phyloP scores from a whole-genome alignment of 2,329 filamentous ascomycete species.

The Talaromyces sp. region DNA sequence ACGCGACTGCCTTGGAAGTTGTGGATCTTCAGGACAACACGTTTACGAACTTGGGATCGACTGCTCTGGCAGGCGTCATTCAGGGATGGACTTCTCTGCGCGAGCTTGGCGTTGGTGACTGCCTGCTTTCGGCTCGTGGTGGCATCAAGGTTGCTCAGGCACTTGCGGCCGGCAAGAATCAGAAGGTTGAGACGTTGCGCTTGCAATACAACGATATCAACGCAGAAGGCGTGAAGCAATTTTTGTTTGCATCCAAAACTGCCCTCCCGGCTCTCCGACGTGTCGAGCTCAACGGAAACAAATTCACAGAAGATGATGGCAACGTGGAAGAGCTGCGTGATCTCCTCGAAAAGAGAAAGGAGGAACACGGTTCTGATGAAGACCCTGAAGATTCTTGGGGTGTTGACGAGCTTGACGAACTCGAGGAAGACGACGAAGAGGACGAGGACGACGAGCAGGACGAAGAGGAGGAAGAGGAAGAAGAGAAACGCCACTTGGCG shows the following conservation, averaged over 20 bases:
- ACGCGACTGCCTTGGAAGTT: slow-evolving; percentile 63
- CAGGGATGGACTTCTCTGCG: slow-evolving; percentile 67
- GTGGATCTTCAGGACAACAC: slow-evolving; percentile 97
- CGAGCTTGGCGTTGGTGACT: slow-evolving; percentile 87
- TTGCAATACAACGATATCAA: slow-evolving; percentile 96
- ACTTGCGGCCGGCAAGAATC: slow-evolving; percentile 68
- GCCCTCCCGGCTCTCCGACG: slow-evolving; percentile 71
- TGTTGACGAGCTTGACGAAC: slow-evolving; percentile 77
- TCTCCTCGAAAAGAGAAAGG: slow-evolving; percentile 71
- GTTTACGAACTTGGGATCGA: slow-evolving; percentile 76
- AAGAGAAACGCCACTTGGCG: slow-evolving; percentile 57
- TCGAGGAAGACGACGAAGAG: slow-evolving; percentile 67
- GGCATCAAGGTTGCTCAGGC: slow-evolving; percentile 66
- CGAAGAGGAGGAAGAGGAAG: slow-evolving; percentile 63
- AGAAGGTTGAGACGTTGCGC: slow-evolving; percentile 71
- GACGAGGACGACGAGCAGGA: slow-evolving; percentile 65
- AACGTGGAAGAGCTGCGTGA: slow-evolving; percentile 63
- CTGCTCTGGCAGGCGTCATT: slow-evolving; percentile 69
- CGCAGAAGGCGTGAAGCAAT: slow-evolving; percentile 62
- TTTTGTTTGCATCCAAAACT: slow-evolving; percentile 62
- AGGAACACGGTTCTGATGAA: slow-evolving; percentile 54
- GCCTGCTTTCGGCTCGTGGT: slow-evolving; percentile 72
- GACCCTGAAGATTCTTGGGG: slow-evolving; percentile 79
- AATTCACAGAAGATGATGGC: slow-evolving; percentile 79
- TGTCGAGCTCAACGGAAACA: slow-evolving; percentile 94